Evolutionary conservation across 805 yeast genomes (phyloP), one percentile per base, ranked within the genome.

Genomic region (Starmerella riodocensis): DNA sequence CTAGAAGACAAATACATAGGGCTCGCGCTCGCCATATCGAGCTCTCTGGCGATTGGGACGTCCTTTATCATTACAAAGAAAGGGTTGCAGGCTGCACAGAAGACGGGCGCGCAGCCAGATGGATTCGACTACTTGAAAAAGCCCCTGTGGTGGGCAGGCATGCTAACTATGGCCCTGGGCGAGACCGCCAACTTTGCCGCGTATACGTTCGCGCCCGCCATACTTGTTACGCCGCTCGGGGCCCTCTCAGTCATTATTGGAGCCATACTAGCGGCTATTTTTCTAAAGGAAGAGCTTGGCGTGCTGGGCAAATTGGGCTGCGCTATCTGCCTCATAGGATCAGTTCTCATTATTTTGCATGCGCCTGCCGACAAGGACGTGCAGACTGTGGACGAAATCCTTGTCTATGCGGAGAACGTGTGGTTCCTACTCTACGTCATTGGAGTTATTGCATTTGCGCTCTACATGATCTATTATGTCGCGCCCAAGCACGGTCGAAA

Each of bases 101-200:
- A 68, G 31, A 74, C 74, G 41, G 83, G 83, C 2, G 65, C 69
- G 26, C 70, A 67, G 40, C 83, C 78, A 22, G 80, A 80, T 43
- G 84, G 85, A n/a, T 74, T 67, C 54, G 75, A 78, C 52, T 84
- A 84, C 55, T 63, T 84, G 47, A 74, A 70, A 49, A 83, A 80
- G 57, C 94, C 95, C 11, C 71, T 82, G 28, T 84, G 95, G 95
- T 81, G 93, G 82, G 81, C 88, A 0, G 95, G 95, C 11, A 85
- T 85, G 70, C 53, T 75, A 23, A 75, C 93, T 34, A 64, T 84
- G 95, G 93, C 91, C 2, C 61, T 84, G 18, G 95, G 95, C 5
- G 95, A 84, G 56, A 62, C 84, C 29, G 94, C 94, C 42, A 84
- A 84, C 56, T 84, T 84, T 56, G 94, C 94, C 3, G 95, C 95